phyloP scores from a whole-genome alignment of 1,284 basidiomycete genomes.

The Binderoboletus segoi region DNA sequence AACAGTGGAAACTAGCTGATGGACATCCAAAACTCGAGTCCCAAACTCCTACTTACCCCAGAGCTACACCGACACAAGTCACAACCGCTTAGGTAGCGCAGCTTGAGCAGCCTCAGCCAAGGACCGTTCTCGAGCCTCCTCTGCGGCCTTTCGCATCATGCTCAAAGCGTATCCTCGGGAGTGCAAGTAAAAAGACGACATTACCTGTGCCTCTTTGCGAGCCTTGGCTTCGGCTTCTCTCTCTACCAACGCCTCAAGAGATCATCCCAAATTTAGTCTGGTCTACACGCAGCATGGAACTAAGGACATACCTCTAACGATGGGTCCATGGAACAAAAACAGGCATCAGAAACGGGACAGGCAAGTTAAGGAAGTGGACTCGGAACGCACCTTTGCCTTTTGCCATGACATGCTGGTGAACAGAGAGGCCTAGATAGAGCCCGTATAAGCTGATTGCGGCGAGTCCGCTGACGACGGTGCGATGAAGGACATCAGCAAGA shows the following conservation, averaged over 20 bases:
- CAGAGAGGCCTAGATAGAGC: slow-evolving; percentile 36
- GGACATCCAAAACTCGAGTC: background rate
- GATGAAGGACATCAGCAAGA: slow-evolving; percentile 33
- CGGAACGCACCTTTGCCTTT: slow-evolving; percentile 35
- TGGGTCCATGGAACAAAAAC: background rate
- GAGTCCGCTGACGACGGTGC: slow-evolving; percentile 34
- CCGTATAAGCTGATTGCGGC: slow-evolving; percentile 32
- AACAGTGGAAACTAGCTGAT: background rate
- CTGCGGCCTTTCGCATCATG: slow-evolving; percentile 18
- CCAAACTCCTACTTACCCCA: slow-evolving; percentile 8
- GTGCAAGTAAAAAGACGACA: background rate
- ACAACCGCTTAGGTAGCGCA: slow-evolving; percentile 11
- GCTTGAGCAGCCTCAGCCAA: slow-evolving; percentile 36
- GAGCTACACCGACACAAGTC: background rate
- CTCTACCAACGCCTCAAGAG: slow-evolving; percentile 24
- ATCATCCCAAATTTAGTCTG: background rate
- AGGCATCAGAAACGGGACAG: background rate
- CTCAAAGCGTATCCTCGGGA: background rate
- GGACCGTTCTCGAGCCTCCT: slow-evolving; percentile 34
- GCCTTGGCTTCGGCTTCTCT: slow-evolving; percentile 28
- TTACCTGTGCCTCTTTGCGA: slow-evolving; percentile 21
- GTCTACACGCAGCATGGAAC: background rate
- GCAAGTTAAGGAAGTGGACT: background rate
- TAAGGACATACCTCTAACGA: slow-evolving; percentile 22
- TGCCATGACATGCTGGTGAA: slow-evolving; percentile 33